phyloP scores from a whole-genome alignment of 768 basidiomycete genomes.

The Mycena capillaripes region DNA sequence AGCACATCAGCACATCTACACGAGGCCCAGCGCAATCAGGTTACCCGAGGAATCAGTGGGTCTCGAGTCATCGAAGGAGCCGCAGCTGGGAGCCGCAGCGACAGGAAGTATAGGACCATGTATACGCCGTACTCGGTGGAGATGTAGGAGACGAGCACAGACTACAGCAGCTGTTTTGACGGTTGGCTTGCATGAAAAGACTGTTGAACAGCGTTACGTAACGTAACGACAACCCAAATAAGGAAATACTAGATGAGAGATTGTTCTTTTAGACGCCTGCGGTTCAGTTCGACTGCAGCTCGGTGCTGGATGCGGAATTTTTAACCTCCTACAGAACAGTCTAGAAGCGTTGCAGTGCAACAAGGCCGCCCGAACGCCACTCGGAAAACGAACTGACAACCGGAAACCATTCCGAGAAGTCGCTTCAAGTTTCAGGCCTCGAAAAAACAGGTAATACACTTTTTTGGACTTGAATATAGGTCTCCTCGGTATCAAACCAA shows the following conservation, averaged over 20 bases:
- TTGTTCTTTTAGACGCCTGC: background rate
- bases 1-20: slow-evolving; percentile 22
- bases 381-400: background rate
- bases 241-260: background rate
- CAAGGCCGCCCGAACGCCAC: background rate
- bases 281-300: background rate
- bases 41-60: slow-evolving; percentile 18
- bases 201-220: no score
- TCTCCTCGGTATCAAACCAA: no score
- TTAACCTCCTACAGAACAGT: background rate
- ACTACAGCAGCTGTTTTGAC: slow-evolving; percentile 1
- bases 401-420: background rate
- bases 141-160: background rate
- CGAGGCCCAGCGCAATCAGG: slow-evolving; percentile 21
- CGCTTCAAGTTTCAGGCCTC: background rate
- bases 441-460: no score
- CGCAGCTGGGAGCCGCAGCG: slow-evolving; percentile 29
- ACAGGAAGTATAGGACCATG: background rate
- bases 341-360: background rate
- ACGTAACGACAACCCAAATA: background rate
- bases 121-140: background rate
- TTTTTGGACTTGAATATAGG: no score
- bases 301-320: background rate
- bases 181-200: background rate
- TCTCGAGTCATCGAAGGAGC: slow-evolving; percentile 24